These are phyloP conservation scores for Nicotiana obtusifolia DNA, from an alignment of 257 asterid genomes.

Conservation along the genomic window DNA sequence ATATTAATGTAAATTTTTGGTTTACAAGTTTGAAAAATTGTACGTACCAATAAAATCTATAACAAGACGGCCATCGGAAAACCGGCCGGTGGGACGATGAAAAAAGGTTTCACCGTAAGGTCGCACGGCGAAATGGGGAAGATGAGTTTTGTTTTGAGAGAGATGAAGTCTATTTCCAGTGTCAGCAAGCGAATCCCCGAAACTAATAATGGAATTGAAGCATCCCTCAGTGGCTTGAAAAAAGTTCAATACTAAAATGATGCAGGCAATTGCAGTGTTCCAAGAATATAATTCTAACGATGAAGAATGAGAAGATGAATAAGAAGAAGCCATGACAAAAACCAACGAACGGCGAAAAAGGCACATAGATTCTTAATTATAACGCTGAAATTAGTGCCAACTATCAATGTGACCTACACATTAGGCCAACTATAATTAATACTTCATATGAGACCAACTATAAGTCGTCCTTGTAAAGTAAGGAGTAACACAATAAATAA, in stretches of 20 bases:
- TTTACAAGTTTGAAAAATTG: neutral
- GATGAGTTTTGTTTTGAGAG: neutral
- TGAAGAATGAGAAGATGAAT: too few relatives aligned
- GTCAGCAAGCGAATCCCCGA: constrained; percentile 58
- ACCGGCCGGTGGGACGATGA: constrained; percentile 48
- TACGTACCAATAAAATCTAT: constrained; percentile 49
- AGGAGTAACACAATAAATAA: too few relatives aligned
- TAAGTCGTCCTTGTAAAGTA: too few relatives aligned
- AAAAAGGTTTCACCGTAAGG: constrained; percentile 58
- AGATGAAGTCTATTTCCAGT: constrained; percentile 40
- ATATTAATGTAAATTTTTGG: neutral
- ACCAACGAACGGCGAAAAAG: too few relatives aligned
- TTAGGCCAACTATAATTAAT: too few relatives aligned
- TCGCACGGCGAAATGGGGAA: constrained; percentile 10
- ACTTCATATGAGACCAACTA: too few relatives aligned
- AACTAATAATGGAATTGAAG: constrained; percentile 44
- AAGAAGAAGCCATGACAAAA: neutral
- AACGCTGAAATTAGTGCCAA: neutral
- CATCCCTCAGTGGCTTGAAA: constrained; percentile 10
- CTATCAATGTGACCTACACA: too few relatives aligned
- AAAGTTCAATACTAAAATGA: neutral
- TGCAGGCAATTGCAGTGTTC: neutral
- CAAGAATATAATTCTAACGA: neutral
- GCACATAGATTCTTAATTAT: neutral
- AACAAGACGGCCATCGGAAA: constrained; percentile 54